Conservation (phyloP, 2,329 filamentous ascomycete genomes). For the Allantophomopsis lycopodina region DNA sequence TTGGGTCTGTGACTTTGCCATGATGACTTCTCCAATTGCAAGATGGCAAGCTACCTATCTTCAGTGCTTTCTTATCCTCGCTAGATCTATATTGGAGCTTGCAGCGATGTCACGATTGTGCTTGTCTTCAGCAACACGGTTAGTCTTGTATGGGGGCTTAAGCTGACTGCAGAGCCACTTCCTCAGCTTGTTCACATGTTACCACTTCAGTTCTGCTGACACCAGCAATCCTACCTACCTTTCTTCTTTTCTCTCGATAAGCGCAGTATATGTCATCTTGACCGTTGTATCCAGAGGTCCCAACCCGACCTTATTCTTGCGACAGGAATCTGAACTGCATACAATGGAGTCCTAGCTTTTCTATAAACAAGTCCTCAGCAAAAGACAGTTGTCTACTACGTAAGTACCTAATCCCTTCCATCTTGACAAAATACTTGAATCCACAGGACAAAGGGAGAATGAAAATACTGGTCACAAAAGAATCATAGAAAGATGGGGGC, state of each 20-base stretch:
- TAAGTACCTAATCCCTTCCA: not conserved
- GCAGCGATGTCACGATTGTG: not conserved
- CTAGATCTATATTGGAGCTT: not conserved
- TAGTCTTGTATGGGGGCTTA: not conserved
- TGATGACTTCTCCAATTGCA: constrained; percentile 3
- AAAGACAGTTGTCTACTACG: not conserved
- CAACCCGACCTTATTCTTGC: constrained; percentile 5
- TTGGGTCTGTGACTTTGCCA: constrained; percentile 5
- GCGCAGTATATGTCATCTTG: constrained; percentile 3
- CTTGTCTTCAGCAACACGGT: constrained; percentile 3
- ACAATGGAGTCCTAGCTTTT: constrained; percentile 7
- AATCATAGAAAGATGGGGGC: not conserved
- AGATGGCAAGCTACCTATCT: constrained; percentile 4
- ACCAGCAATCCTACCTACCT: too few relatives aligned
- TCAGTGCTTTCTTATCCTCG: constrained; percentile 6
- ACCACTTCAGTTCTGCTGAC: too few relatives aligned
- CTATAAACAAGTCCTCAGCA: not conserved
- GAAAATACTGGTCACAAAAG: not conserved
- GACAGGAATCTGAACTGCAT: constrained; percentile 6
- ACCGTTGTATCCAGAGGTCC: constrained; percentile 4
- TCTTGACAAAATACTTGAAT: not conserved
- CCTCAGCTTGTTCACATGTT: too few relatives aligned
- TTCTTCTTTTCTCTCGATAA: constrained; percentile 1
- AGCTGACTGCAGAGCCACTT: not conserved
- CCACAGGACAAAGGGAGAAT: too few relatives aligned